phyloP scores from a whole-genome alignment of 768 basidiomycete genomes.

The Podaxis sp. region DNA sequence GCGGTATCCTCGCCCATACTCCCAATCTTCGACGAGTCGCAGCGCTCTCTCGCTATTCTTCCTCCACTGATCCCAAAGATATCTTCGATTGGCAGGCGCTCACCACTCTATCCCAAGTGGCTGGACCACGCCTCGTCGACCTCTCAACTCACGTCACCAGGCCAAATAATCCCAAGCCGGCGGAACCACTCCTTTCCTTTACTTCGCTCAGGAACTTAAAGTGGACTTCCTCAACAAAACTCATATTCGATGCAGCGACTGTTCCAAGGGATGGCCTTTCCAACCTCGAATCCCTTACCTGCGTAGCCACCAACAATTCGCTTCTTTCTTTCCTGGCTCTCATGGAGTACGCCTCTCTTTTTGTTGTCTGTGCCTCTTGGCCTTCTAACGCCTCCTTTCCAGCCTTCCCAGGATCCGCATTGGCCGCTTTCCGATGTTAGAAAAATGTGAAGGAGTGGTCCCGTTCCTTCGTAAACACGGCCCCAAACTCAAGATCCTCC shows the following conservation, averaged over 20 bases:
- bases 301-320: background rate
- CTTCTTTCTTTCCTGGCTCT: background rate
- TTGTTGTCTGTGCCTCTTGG: no score
- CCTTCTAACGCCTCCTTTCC: background rate
- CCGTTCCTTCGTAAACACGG: background rate
- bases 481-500: background rate
- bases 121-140: background rate
- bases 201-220: background rate
- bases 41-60: background rate
- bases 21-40: conserved; percentile 2
- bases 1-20: background rate
- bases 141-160: background rate
- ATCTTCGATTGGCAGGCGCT: background rate
- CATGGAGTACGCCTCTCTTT: background rate
- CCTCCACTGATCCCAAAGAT: background rate
- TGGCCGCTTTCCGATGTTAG: background rate
- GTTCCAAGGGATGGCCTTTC: background rate
- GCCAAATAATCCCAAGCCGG: background rate
- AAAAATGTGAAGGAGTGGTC: background rate
- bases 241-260: background rate
- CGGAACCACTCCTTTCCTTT: background rate
- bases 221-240: background rate
- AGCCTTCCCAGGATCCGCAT: background rate
- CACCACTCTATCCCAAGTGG: background rate
- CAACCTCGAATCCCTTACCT: background rate